Evolutionary conservation across 2,329 filamentous ascomycete species (phyloP).

Genomic region (Curvularia sp.): DNA sequence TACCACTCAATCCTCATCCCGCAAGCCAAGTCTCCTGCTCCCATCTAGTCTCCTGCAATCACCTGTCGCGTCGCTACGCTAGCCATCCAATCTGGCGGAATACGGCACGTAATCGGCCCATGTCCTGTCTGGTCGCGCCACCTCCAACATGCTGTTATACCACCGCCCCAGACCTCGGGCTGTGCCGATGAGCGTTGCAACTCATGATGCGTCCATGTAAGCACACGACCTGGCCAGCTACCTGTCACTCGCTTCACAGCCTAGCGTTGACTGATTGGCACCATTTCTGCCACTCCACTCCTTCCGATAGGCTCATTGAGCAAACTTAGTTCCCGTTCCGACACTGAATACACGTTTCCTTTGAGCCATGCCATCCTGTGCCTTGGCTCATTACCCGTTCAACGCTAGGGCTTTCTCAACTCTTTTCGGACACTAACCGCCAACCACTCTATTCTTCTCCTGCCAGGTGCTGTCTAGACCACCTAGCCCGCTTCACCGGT

Average conservation of each 20-base stretch:
- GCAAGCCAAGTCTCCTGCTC: slow-evolving; percentile 1
- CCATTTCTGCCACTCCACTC: background rate
- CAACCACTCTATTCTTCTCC: slow-evolving; percentile 16
- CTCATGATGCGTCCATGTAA: slow-evolving; percentile 1
- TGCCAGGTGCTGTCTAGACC: slow-evolving; percentile 16
- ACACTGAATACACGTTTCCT: background rate
- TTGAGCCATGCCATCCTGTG: background rate
- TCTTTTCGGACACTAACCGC: slow-evolving; percentile 5
- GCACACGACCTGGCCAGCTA: background rate
- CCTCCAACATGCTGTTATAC: background rate
- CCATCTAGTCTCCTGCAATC: slow-evolving; percentile 12
- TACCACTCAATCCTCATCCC: background rate
- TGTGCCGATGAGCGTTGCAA: background rate
- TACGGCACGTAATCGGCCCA: slow-evolving; percentile 11
- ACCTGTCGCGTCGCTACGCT: slow-evolving; percentile 20
- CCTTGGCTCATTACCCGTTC: slow-evolving; percentile 8
- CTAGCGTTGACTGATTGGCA: background rate
- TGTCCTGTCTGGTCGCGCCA: background rate
- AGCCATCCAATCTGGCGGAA: slow-evolving; percentile 19
- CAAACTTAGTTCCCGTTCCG: slow-evolving; percentile 2
- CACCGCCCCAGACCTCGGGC: background rate
- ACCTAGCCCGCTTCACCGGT: slow-evolving; percentile 19
- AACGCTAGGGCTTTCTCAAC: slow-evolving; percentile 7
- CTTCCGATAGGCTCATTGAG: slow-evolving; percentile 3
- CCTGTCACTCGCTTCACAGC: background rate